Evolutionary conservation across 2,329 filamentous ascomycete genomes (phyloP).

Genomic region (Furcasterigmium furcatum): DNA sequence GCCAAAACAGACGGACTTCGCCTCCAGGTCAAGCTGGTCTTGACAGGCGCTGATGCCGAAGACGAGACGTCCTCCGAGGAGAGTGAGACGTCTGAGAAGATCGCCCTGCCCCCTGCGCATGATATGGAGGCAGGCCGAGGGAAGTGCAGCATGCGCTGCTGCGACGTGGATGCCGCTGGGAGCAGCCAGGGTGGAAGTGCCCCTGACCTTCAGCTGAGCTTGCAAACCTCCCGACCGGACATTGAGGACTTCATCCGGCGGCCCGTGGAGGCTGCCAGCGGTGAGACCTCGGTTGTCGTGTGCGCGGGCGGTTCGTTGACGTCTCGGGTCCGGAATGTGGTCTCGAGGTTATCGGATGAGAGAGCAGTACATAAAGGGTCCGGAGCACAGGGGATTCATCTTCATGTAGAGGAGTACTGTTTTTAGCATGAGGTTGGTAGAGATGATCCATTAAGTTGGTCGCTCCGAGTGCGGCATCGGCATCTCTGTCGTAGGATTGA

Average conservation of each 20-base stretch:
- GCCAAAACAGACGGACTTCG: background rate
- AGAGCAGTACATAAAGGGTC: slow-evolving; percentile 62
- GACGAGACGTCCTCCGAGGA: background rate
- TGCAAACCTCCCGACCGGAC: slow-evolving; percentile 39
- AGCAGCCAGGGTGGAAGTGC: background rate
- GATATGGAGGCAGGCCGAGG: background rate
- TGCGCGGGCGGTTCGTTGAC: slow-evolving; percentile 57
- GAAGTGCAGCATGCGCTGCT: background rate
- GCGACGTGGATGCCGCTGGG: background rate
- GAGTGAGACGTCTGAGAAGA: background rate
- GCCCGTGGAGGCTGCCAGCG: slow-evolving; percentile 54
- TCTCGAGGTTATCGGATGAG: slow-evolving; percentile 55
- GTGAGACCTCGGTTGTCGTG: slow-evolving; percentile 58
- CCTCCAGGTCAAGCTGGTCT: background rate
- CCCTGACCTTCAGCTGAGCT: background rate
- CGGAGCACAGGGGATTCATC: slow-evolving; percentile 58
- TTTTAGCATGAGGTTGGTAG: too few species aligned
- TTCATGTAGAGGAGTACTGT: slow-evolving; percentile 59
- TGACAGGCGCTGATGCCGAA: background rate
- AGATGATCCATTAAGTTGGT: too few species aligned
- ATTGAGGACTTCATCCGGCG: slow-evolving; percentile 47
- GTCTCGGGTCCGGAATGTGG: slow-evolving; percentile 49
- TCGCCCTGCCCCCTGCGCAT: background rate
- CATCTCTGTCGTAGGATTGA: too few species aligned
- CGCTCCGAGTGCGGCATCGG: too few species aligned